phyloP scores from a whole-genome alignment of 2,329 filamentous ascomycete genomes.

The Huntiella decipiens region DNA sequence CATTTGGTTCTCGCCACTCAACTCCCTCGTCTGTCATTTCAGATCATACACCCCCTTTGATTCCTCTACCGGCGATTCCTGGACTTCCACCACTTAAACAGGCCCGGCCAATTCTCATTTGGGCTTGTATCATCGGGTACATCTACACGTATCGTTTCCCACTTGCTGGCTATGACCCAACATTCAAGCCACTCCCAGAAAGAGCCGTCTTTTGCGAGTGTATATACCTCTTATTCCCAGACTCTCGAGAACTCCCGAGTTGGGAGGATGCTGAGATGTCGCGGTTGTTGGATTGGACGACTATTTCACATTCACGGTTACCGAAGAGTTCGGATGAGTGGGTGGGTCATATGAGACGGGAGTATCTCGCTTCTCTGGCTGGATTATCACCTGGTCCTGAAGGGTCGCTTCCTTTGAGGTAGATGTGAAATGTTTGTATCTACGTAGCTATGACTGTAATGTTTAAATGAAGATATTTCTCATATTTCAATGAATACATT shows the following conservation, averaged over 20 bases:
- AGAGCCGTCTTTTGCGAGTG: slow-evolving; percentile 10
- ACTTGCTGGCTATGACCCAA: slow-evolving; percentile 1
- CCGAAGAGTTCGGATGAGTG: slow-evolving; percentile 4
- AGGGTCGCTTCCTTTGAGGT: too few species aligned
- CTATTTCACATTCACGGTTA: slow-evolving; percentile 8
- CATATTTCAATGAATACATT: too few species aligned
- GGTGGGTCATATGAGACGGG: slow-evolving; percentile 7
- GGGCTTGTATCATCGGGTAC: slow-evolving; percentile 11
- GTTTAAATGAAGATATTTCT: too few species aligned
- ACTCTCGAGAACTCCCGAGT: slow-evolving; percentile 1
- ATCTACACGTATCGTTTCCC: slow-evolving; percentile 10
- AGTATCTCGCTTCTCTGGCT: slow-evolving; percentile 6
- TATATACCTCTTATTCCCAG: slow-evolving; percentile 7
- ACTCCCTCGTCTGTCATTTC: background rate
- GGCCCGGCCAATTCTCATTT: slow-evolving; percentile 8
- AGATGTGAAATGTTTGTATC: too few species aligned
- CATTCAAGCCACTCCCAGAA: slow-evolving; percentile 6
- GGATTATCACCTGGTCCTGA: background rate
- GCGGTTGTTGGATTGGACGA: slow-evolving; percentile 7
- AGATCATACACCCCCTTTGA: background rate
- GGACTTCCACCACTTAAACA: slow-evolving; percentile 2
- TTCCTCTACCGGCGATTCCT: background rate
- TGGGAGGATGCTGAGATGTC: slow-evolving; percentile 6
- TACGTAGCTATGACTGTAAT: too few species aligned
- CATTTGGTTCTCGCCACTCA: slow-evolving; percentile 1